Conservation (phyloP, 2,329 filamentous ascomycete species). For the Alternaria triticina region DNA sequence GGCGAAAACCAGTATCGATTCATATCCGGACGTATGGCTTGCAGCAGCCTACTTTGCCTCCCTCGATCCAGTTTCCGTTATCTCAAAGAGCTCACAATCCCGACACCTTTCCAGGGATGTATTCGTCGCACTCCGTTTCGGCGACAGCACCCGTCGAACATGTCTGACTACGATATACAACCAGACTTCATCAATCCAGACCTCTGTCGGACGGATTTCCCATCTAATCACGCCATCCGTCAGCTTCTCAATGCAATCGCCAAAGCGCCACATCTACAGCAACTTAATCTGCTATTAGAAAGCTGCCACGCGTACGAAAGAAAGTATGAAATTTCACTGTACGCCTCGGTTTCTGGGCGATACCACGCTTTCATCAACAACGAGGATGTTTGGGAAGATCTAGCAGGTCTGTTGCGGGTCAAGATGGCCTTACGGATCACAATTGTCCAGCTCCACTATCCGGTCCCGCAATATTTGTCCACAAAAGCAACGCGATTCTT, state of each 20-base stretch:
- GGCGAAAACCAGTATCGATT: neutral
- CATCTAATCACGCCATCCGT: neutral
- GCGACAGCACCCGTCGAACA: neutral
- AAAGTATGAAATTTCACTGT: neutral
- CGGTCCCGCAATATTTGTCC: neutral
- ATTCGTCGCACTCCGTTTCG: neutral
- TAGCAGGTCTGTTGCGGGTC: neutral
- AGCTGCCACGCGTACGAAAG: neutral
- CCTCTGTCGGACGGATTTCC: neutral
- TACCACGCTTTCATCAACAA: neutral
- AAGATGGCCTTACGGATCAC: neutral
- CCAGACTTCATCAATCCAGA: neutral
- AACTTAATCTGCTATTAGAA: neutral
- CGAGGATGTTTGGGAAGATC: neutral
- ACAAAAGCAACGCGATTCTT: neutral
- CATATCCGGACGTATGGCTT: neutral
- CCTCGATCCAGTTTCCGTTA: neutral
- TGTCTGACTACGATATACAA: neutral
- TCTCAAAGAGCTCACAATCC: neutral
- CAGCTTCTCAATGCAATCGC: neutral
- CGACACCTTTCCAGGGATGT: neutral
- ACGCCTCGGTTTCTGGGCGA: neutral
- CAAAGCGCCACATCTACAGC: neutral
- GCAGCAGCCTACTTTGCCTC: neutral
- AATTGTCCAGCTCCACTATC: fast-evolving